Evolutionary conservation across 2,329 filamentous ascomycete genomes (phyloP).

Genomic region (Calycina herbarum): DNA sequence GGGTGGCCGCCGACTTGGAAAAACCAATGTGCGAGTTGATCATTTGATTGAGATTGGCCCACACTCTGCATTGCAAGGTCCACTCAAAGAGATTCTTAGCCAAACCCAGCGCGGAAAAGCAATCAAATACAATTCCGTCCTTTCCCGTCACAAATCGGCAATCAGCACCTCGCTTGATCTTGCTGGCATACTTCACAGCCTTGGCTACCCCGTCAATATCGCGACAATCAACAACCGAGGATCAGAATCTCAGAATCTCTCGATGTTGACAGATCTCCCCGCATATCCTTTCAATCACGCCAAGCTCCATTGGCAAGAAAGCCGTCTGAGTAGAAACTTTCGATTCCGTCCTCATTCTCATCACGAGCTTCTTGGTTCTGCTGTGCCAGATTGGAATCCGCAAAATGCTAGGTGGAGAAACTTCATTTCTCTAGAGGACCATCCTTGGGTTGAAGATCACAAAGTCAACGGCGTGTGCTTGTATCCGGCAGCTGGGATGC

Average conservation of each 20-base stretch:
- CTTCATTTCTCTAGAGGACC: constrained; percentile 9
- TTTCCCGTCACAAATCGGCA: constrained; percentile 13
- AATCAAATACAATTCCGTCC: constrained; percentile 7
- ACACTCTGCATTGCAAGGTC: constrained; percentile 19
- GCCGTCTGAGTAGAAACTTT: not conserved
- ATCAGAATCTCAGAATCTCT: not conserved
- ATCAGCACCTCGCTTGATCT: not conserved
- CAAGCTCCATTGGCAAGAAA: constrained; percentile 12
- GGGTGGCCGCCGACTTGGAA: constrained; percentile 10
- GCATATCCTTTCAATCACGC: constrained; percentile 18
- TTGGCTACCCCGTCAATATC: constrained; percentile 7
- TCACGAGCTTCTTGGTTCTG: constrained; percentile 15
- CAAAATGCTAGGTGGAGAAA: constrained; percentile 15
- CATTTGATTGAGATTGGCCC: constrained; percentile 22
- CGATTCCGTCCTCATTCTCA: constrained; percentile 6
- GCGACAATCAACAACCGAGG: constrained; percentile 44
- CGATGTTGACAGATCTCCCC: constrained; percentile 14
- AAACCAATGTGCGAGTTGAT: not conserved
- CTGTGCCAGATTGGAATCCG: constrained; percentile 9
- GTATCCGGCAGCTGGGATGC: constrained; percentile 36
- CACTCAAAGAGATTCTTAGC: constrained; percentile 13
- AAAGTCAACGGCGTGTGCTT: constrained; percentile 26
- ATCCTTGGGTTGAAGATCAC: constrained; percentile 19
- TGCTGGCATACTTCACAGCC: constrained; percentile 4
- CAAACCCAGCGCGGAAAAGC: not conserved